Conservation (phyloP, 2,329 filamentous ascomycete genomes). For the Botrytis hyacinthi region DNA sequence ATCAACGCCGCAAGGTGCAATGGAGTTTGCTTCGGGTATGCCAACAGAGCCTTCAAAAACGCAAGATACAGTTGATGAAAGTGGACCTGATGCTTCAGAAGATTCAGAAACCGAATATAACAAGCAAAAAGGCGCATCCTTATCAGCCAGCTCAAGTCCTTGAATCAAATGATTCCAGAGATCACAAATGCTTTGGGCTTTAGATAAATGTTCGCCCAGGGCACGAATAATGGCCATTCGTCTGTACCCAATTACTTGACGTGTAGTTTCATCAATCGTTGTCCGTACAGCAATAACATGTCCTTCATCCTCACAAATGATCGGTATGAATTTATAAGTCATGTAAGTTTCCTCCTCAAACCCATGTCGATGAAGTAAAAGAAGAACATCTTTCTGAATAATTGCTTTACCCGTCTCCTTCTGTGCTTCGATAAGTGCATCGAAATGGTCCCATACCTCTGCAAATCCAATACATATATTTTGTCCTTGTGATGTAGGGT, state of each 20-base stretch:
- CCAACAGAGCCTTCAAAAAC: slow-evolving; percentile 71
- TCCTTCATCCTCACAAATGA: slow-evolving; percentile 67
- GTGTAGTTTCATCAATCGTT: slow-evolving; percentile 75
- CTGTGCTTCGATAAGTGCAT: slow-evolving; percentile 62
- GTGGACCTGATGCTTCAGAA: slow-evolving; percentile 60
- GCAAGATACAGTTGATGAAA: slow-evolving; percentile 51
- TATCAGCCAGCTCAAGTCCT: slow-evolving; percentile 68
- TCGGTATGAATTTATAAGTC: slow-evolving; percentile 77
- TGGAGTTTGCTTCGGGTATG: slow-evolving; percentile 59
- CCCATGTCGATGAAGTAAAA: not conserved
- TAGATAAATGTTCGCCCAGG: slow-evolving; percentile 69
- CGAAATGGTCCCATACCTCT: slow-evolving; percentile 72
- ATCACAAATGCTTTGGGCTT: slow-evolving; percentile 64
- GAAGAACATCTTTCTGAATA: slow-evolving; percentile 76
- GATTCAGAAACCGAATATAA: slow-evolving; percentile 75
- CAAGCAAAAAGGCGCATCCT: slow-evolving; percentile 72
- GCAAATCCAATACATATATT: slow-evolving; percentile 54
- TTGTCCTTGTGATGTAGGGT: slow-evolving; percentile 64
- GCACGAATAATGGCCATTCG: slow-evolving; percentile 74
- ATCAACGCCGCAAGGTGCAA: slow-evolving; percentile 69
- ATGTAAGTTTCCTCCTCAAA: slow-evolving; percentile 71
- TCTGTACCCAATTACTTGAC: slow-evolving; percentile 70
- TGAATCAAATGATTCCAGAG: slow-evolving; percentile 70
- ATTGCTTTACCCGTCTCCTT: slow-evolving; percentile 69
- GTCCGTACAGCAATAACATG: slow-evolving; percentile 68